Base-by-base conservation (phyloP, 208 protist genomes). In the Sergeia podlipaevii region DNA sequence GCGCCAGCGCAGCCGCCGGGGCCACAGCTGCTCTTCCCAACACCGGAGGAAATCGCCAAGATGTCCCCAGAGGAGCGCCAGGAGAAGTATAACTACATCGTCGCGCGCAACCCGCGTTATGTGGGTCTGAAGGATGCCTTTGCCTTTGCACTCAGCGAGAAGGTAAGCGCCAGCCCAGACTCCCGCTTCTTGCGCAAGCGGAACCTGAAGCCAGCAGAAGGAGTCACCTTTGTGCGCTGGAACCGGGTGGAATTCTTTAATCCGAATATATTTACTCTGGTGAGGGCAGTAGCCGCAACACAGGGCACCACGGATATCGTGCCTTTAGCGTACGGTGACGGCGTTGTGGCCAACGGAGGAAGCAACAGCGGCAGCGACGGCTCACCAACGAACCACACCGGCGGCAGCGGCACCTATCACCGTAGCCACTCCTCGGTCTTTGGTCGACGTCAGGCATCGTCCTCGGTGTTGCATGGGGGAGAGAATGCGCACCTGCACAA, bases 201-300 rank as follows among this genome's bases (percentile, higher is more conserved):
- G 6, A 43, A 62, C n/a, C 54, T 88, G 7, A 58, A 56, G 17
- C 67, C 65, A 3, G 48, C 71, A 15, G 47, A 68, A 17, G 85
- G 81, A 7, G 69, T 82, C 6, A 20, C 50, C 13, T 60, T 80
- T 8, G 47, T 49, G 50, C 76, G 70, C 10, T 93, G 77, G 78
- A 82, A 89, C 41, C 74, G 76, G 3, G 78, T 84, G 6, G 78
- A 87, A 46, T 66, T 87, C 39, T 68, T 89, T 44, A 58, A 68
- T 29, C 70, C 81, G 15, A 74, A 63, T 15, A 56, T 85, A 39
- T 37, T 58, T 37, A 77, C 74, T 1, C 37, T 86, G 17, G 49
- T 62, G 20, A 26, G 66, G 10, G 67, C 80, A 18, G 80, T 77
- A 20, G 64, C 54, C 44, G 60, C 42, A 42, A 77, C 69, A n/a